These are phyloP conservation scores for Apophysomyces sp. DNA, from an alignment of 371 early-diverging fungal genomes.

Conservation along the genomic window DNA sequence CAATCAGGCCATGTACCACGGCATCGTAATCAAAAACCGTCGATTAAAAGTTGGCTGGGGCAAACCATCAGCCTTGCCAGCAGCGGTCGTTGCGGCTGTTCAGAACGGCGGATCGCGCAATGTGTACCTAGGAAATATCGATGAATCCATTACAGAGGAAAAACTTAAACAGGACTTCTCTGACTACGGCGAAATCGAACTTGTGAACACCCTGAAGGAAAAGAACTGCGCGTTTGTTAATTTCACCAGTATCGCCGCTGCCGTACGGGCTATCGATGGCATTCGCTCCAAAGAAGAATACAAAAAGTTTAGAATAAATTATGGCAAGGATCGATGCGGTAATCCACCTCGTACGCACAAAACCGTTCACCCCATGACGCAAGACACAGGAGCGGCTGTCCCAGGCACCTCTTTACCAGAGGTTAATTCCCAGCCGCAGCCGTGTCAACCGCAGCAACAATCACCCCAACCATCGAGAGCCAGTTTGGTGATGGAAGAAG, in stretches of 20 bases:
- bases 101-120: constrained; percentile 75
- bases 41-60: constrained; percentile 82
- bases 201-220: constrained; percentile 69
- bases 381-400: background rate
- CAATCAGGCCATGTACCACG: constrained; percentile 53
- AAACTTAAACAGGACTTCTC: constrained; percentile 64
- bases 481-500: background rate
- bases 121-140: constrained; percentile 73
- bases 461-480: background rate
- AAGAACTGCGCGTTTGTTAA: constrained; percentile 86
- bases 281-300: constrained; percentile 55
- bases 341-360: constrained; percentile 34
- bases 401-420: background rate
- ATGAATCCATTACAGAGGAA: constrained; percentile 55
- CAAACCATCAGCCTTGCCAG: constrained; percentile 58
- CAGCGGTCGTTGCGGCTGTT: constrained; percentile 55
- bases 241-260: constrained; percentile 64
- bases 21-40: constrained; percentile 64
- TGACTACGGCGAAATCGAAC: constrained; percentile 77
- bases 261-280: constrained; percentile 65
- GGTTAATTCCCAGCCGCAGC: background rate
- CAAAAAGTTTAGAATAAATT: constrained; percentile 56
- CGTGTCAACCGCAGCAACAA: background rate
- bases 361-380: background rate
- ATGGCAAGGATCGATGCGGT: constrained; percentile 85